These are phyloP conservation scores for Mikania micrantha DNA, from an alignment of 129 eudicot species.

Conservation along the genomic window DNA sequence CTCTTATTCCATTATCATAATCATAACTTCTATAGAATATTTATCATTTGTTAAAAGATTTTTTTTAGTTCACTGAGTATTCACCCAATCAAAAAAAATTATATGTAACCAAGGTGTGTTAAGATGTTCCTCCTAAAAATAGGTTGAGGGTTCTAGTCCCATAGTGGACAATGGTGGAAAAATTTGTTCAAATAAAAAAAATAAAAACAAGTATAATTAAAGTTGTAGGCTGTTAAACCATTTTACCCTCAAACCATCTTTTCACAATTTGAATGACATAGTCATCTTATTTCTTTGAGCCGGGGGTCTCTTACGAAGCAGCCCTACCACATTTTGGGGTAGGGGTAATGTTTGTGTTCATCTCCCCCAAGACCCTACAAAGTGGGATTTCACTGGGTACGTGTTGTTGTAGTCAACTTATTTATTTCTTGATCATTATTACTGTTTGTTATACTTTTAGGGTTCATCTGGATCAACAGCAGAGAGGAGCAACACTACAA, in stretches of 20 bases:
- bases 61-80: not conserved
- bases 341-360: too few relatives aligned
- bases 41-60: not conserved
- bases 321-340: too few relatives aligned
- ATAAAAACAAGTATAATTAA: not conserved
- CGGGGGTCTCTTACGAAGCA: too few relatives aligned
- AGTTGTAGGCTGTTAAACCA: not conserved
- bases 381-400: too few relatives aligned
- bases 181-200: too few relatives aligned
- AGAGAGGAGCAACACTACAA: slow-evolving; percentile 7
- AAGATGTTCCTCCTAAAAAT: too few relatives aligned
- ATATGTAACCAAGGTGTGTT: too few relatives aligned
- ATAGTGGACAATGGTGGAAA: too few relatives aligned
- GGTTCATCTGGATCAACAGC: slow-evolving; percentile 46
- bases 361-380: too few relatives aligned
- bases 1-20: not conserved
- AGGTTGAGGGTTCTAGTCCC: too few relatives aligned
- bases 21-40: not conserved
- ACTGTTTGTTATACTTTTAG: slow-evolving; percentile 32
- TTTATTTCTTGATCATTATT: not conserved
- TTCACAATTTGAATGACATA: not conserved
- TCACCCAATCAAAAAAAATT: not conserved
- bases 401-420: not conserved
- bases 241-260: not conserved
- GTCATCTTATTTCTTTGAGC: too few relatives aligned